Conservation (phyloP, 768 basidiomycete species). For the Auriscalpium vulgare region DNA sequence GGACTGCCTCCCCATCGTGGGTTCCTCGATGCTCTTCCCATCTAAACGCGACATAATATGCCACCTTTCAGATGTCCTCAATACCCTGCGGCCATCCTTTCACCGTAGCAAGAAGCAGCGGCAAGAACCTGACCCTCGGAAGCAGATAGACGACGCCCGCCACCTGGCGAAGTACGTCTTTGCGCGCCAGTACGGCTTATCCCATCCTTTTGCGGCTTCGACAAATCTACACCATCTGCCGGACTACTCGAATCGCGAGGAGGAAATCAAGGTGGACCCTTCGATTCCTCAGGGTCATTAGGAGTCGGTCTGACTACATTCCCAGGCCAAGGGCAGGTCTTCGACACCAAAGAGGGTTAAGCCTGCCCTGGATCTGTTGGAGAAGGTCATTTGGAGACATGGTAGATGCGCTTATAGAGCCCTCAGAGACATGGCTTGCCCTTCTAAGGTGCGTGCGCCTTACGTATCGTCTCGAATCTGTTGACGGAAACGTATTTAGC, state of each 20-base stretch:
- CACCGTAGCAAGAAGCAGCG: conserved; percentile 22
- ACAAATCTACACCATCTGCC: conserved; percentile 28
- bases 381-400: conserved; percentile 61
- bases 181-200: conserved; percentile 65
- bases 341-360: conserved; percentile 75
- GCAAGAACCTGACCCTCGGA: conserved; percentile 32
- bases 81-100: conserved; percentile 43
- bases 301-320: too few species aligned
- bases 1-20: conserved; percentile 66
- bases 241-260: conserved; percentile 54
- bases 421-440: conserved; percentile 59
- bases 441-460: conserved; percentile 55
- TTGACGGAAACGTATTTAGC: conserved; percentile 21
- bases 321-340: conserved; percentile 30
- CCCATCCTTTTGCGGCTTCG: conserved; percentile 42
- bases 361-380: conserved; percentile 41
- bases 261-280: conserved; percentile 54
- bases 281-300: too few species aligned
- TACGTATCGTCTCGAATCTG: neutral
- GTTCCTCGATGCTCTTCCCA: conserved; percentile 14
- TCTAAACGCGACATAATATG: neutral
- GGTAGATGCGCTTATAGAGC: conserved; percentile 60
- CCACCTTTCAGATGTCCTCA: conserved; percentile 50
- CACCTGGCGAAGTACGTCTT: conserved; percentile 81
- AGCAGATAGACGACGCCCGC: conserved; percentile 43